These are phyloP conservation scores for Moesziomyces parantarcticus DNA, from an alignment of 1,284 basidiomycete genomes.

Conservation along the genomic window DNA sequence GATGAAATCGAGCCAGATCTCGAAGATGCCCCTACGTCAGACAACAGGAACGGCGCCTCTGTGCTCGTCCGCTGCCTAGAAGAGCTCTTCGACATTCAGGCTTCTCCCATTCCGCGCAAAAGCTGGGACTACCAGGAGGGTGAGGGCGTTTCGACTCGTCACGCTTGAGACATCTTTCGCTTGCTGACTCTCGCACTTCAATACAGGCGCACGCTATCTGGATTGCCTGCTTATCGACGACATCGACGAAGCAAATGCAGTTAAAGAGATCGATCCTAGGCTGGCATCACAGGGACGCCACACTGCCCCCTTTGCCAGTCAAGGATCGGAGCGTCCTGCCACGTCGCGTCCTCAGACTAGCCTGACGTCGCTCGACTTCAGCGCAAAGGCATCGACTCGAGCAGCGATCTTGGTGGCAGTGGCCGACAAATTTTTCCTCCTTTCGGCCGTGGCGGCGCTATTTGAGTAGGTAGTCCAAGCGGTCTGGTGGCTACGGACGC, in stretches of 20 bases:
- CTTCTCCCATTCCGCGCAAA: constrained; percentile 78
- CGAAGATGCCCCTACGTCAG: neutral
- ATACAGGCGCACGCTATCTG: constrained; percentile 79
- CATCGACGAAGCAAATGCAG: constrained; percentile 70
- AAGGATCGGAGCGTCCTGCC: constrained; percentile 65
- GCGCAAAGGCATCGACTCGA: constrained; percentile 29
- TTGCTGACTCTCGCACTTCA: neutral
- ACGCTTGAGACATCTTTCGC: neutral
- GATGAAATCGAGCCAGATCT: neutral
- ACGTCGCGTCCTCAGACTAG: constrained; percentile 75
- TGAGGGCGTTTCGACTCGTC: constrained; percentile 59
- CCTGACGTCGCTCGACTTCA: constrained; percentile 19
- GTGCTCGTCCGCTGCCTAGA: constrained; percentile 77
- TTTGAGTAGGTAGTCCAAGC: constrained; percentile 74
- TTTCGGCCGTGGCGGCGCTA: constrained; percentile 83
- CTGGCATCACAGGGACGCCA: neutral
- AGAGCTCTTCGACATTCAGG: constrained; percentile 76
- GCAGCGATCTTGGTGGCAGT: constrained; percentile 46
- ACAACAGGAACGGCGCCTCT: constrained; percentile 7
- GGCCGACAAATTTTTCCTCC: constrained; percentile 79
- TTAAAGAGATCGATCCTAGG: neutral
- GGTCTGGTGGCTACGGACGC: neutral
- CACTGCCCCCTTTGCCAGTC: neutral
- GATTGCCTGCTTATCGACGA: constrained; percentile 80
- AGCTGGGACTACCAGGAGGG: constrained; percentile 85